phyloP scores from a whole-genome alignment of 2,329 filamentous ascomycete species.

The Stagonosporopsis cucurbitacearum region DNA sequence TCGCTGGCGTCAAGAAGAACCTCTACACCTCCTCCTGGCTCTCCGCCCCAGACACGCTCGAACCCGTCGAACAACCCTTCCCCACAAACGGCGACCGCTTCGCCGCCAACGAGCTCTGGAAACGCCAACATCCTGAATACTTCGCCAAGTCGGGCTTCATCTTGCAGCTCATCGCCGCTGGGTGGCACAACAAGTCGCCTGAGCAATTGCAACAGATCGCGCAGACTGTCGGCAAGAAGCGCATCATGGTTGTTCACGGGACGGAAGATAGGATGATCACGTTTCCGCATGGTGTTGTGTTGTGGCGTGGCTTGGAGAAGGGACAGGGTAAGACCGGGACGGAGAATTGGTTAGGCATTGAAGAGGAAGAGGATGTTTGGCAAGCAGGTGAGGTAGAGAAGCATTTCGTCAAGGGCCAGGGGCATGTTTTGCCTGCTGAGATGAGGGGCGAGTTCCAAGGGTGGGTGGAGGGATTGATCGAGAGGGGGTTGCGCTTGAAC shows the following conservation, averaged over 20 bases:
- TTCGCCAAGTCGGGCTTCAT: constrained; percentile 75
- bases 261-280: constrained; percentile 79
- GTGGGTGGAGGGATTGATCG: constrained; percentile 65
- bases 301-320: constrained; percentile 72
- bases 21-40: constrained; percentile 74
- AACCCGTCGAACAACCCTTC: constrained; percentile 60
- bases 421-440: constrained; percentile 79
- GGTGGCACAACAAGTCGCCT: constrained; percentile 77
- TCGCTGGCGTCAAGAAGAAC: constrained; percentile 68
- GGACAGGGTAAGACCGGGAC: constrained; percentile 43
- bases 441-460: constrained; percentile 71
- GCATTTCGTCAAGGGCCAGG: constrained; percentile 71
- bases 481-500: constrained; percentile 49
- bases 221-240: constrained; percentile 71
- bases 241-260: constrained; percentile 81
- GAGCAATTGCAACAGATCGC: constrained; percentile 70
- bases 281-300: constrained; percentile 69
- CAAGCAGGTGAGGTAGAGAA: constrained; percentile 57
- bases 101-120: constrained; percentile 77
- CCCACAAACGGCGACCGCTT: constrained; percentile 82
- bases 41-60: constrained; percentile 61
- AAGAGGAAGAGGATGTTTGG: constrained; percentile 45
- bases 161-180: constrained; percentile 78
- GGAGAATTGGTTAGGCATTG: constrained; percentile 44
- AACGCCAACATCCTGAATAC: constrained; percentile 65